Percentiles rank a stretch among this genome's conserved stretches.
These are phyloP conservation scores for Nitzschia inconspicua DNA, from an alignment of 108 stramenopile species.

Conservation along the genomic window DNA sequence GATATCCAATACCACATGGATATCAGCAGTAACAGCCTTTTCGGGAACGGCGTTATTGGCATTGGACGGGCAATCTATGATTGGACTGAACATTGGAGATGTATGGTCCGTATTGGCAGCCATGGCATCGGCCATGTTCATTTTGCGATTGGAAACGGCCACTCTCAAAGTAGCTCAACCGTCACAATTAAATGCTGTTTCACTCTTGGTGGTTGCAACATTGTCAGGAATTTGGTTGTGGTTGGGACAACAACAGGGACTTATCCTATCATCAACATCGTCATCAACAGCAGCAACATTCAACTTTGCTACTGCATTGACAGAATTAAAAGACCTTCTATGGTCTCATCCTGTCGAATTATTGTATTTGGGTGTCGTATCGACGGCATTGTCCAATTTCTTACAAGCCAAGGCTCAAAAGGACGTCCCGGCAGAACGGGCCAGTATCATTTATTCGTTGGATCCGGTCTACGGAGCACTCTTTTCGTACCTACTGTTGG, in stretches of 20 bases:
- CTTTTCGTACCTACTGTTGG: constrained; percentile 70
- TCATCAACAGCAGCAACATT: not conserved
- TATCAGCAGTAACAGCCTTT: constrained; percentile 72
- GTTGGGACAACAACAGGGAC: not conserved
- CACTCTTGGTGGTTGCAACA: constrained; percentile 55
- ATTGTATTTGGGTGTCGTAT: constrained; percentile 70
- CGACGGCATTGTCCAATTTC: constrained; percentile 73
- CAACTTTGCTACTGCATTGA: not conserved
- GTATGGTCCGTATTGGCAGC: constrained; percentile 82
- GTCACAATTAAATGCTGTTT: constrained; percentile 70
- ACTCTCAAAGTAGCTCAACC: constrained; percentile 44
- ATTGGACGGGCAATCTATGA: constrained; percentile 35
- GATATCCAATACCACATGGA: constrained; percentile 59
- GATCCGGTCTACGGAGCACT: constrained; percentile 89
- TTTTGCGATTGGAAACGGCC: constrained; percentile 73
- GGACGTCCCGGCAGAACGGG: constrained; percentile 70
- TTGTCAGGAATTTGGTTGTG: constrained; percentile 52
- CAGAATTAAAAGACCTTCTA: constrained; percentile 9
- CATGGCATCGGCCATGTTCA: constrained; percentile 84
- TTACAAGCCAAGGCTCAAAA: constrained; percentile 79
- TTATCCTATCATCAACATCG: not conserved
- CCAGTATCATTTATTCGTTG: constrained; percentile 83
- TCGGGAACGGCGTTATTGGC: constrained; percentile 76
- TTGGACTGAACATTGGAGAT: constrained; percentile 59
- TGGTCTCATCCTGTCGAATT: constrained; percentile 48